These are phyloP conservation scores for Cryomyces antarcticus DNA, from an alignment of 495 filamentous ascomycete genomes.

Conservation along the genomic window DNA sequence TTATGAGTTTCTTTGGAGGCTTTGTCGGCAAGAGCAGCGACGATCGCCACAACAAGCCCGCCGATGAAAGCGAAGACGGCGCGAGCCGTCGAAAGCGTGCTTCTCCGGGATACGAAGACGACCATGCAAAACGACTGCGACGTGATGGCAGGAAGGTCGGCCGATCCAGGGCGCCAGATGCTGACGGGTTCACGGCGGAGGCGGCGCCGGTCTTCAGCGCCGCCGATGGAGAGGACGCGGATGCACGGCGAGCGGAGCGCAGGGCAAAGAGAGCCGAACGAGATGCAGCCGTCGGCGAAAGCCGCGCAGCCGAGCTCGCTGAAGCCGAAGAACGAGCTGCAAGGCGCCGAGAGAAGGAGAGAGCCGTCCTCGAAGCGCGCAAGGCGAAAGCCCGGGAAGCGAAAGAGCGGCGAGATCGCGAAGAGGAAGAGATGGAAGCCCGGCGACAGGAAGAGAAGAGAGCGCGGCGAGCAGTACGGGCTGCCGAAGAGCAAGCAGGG, in stretches of 20 bases:
- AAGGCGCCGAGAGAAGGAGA: constrained; percentile 5
- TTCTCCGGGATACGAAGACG: constrained; percentile 5
- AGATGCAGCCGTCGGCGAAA: constrained; percentile 3
- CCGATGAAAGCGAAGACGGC: constrained; percentile 10
- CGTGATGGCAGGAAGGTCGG: constrained; percentile 9
- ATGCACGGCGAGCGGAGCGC: constrained; percentile 7
- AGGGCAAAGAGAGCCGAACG: constrained; percentile 3
- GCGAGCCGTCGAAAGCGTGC: constrained; percentile 7
- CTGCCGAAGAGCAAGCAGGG: constrained; percentile 11
- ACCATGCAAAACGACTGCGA: constrained; percentile 9
- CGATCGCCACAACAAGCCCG: constrained; percentile 3
- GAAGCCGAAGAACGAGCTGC: constrained; percentile 4
- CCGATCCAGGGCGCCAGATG: constrained; percentile 7
- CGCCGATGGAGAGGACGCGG: constrained; percentile 5
- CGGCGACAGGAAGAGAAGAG: constrained; percentile 27
- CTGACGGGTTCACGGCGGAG: constrained; percentile 3
- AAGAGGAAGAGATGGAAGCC: constrained; percentile 29
- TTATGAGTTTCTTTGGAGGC: constrained; percentile 10
- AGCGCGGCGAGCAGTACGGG: constrained; percentile 24
- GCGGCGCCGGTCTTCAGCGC: background rate
- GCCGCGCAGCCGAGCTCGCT: background rate
- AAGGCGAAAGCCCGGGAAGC: constrained; percentile 19
- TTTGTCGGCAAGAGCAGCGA: constrained; percentile 2
- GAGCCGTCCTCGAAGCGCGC: constrained; percentile 11
- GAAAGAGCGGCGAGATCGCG: constrained; percentile 21